Evolutionary conservation across 495 filamentous ascomycete species (phyloP).

Genomic region (Aspergillus coremiiformis): DNA sequence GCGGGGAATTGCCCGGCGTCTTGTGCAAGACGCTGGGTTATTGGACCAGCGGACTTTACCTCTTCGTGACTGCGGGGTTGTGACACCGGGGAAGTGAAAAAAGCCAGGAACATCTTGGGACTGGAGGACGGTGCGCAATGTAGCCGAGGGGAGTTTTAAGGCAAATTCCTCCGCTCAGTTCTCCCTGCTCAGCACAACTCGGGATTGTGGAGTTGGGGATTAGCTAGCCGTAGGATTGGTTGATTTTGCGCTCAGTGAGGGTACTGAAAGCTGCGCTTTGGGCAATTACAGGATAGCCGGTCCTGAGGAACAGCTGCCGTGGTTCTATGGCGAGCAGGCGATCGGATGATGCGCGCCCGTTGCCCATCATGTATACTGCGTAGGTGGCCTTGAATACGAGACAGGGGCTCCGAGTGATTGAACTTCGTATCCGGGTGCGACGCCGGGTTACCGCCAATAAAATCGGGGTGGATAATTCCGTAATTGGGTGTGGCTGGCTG

Average conservation of each 20-base stretch:
- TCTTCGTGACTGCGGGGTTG: conserved; percentile 10
- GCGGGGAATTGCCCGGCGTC: conserved; percentile 24
- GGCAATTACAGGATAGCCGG: conserved; percentile 27
- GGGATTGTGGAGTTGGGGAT: conserved; percentile 18
- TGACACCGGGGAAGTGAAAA: conserved; percentile 39
- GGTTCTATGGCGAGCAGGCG: conserved; percentile 19
- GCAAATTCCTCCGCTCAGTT: conserved; percentile 37
- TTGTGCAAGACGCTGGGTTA: conserved; percentile 28
- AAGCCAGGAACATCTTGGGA: conserved; percentile 21
- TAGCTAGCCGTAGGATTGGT: conserved; percentile 36
- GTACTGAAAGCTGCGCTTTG: conserved; percentile 35
- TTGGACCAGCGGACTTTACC: conserved; percentile 6
- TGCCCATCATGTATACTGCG: conserved; percentile 38
- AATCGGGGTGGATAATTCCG: conserved; percentile 22
- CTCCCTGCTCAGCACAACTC: conserved; percentile 40
- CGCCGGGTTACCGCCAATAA: conserved; percentile 33
- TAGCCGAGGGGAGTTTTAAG: conserved; percentile 33
- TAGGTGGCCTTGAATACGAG: conserved; percentile 6
- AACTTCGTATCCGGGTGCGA: conserved; percentile 9
- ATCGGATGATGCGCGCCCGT: conserved; percentile 12
- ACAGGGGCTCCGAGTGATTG: conserved; percentile 1
- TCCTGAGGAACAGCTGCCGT: conserved; percentile 32
- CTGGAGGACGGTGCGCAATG: conserved; percentile 11
- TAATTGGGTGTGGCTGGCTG: conserved; percentile 15
- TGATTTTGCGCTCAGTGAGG: conserved; percentile 40